Conservation (phyloP, 164 flowering plant genomes). For the Annona squamosa region DNA sequence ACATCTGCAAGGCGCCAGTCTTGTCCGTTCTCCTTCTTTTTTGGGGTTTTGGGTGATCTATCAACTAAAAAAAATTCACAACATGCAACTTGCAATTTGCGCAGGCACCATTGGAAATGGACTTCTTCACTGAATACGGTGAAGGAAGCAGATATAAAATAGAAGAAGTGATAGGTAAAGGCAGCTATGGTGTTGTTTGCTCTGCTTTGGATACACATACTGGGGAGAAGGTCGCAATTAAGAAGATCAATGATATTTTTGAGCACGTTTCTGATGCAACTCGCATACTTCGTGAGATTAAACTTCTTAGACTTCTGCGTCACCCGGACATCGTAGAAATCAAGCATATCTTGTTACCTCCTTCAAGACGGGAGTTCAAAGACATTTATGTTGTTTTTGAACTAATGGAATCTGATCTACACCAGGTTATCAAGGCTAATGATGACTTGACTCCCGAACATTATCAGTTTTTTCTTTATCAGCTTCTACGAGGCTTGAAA, state of each 20-base stretch:
- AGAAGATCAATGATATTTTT: constrained; percentile 96
- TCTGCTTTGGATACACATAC: constrained; percentile 80
- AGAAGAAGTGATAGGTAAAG: constrained; percentile 97
- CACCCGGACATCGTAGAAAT: constrained; percentile 98
- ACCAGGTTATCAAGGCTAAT: constrained; percentile 95
- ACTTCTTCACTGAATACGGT: constrained; percentile 95
- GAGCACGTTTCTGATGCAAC: constrained; percentile 98
- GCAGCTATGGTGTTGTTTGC: constrained; percentile 96
- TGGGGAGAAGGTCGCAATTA: constrained; percentile 94
- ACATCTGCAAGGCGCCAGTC: not conserved
- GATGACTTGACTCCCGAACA: constrained; percentile 96
- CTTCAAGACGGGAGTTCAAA: constrained; percentile 92
- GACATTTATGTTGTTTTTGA: constrained; percentile 96
- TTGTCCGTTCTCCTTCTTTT: not conserved
- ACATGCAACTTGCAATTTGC: constrained; percentile 4
- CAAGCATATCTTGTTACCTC: constrained; percentile 91
- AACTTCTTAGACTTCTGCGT: constrained; percentile 82
- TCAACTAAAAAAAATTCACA: not conserved
- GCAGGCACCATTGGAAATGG: constrained; percentile 72
- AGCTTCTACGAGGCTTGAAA: constrained; percentile 90
- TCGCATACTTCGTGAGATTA: constrained; percentile 91
- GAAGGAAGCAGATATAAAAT: constrained; percentile 88
- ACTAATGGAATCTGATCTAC: constrained; percentile 96
- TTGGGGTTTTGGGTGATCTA: not conserved
- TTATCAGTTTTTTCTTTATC: constrained; percentile 95